These are phyloP conservation scores for Xylariaceae sp. DNA, from an alignment of 2,329 filamentous ascomycete species.

Conservation along the genomic window DNA sequence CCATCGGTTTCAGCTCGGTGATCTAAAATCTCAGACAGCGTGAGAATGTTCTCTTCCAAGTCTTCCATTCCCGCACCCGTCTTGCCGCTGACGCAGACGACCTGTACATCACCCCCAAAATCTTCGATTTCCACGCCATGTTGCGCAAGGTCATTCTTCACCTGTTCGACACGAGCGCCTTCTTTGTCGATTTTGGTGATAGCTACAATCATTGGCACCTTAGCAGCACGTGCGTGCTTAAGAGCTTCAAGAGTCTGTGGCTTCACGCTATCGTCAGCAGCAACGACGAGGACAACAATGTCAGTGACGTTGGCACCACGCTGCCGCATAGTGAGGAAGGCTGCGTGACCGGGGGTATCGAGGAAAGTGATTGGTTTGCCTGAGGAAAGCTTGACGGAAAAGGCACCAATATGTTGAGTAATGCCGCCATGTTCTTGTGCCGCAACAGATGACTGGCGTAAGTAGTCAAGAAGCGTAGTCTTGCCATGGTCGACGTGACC, in stretches of 20 bases:
- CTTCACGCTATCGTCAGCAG: slow-evolving; percentile 95
- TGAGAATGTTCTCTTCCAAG: slow-evolving; percentile 84
- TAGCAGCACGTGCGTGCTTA: slow-evolving; percentile 82
- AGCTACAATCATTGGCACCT: slow-evolving; percentile 93
- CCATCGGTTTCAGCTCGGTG: slow-evolving; percentile 76
- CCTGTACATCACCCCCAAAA: slow-evolving; percentile 89
- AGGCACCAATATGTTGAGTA: slow-evolving; percentile 97
- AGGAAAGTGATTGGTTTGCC: slow-evolving; percentile 94
- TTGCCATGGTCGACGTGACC: slow-evolving; percentile 98
- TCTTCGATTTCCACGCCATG: slow-evolving; percentile 91
- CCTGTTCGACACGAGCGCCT: slow-evolving; percentile 72
- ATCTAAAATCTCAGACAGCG: slow-evolving; percentile 85
- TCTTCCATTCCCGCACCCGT: slow-evolving; percentile 89
- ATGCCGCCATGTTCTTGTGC: slow-evolving; percentile 93
- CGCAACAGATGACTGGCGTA: slow-evolving; percentile 88
- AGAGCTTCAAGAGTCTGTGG: slow-evolving; percentile 95
- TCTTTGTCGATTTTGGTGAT: slow-evolving; percentile 97
- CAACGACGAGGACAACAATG: slow-evolving; percentile 92
- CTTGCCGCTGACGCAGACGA: slow-evolving; percentile 86
- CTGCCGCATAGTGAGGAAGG: slow-evolving; percentile 93
- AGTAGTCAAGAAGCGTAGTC: slow-evolving; percentile 89
- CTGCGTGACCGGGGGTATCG: slow-evolving; percentile 93
- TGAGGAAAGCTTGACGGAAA: slow-evolving; percentile 81
- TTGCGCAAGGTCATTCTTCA: slow-evolving; percentile 81
- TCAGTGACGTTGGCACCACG: slow-evolving; percentile 94